A percentile compares a stretch with the other conserved stretches of the same genome.
Evolutionary conservation across 2,329 filamentous ascomycete species (phyloP).

Genomic region (Paraphoma chrysanthemicola): DNA sequence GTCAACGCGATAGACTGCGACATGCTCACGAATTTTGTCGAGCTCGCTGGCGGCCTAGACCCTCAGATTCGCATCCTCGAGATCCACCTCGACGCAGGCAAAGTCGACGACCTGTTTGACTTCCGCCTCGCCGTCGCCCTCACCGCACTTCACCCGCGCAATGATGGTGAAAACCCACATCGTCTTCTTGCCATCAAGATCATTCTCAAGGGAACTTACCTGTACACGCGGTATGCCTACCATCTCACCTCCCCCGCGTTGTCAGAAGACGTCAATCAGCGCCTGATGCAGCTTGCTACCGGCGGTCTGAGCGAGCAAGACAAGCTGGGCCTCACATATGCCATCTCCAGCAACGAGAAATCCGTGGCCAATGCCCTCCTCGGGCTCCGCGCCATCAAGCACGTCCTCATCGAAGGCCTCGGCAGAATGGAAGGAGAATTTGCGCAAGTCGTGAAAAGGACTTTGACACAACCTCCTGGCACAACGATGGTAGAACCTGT

Average conservation of each 20-base stretch:
- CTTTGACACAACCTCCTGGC: neutral
- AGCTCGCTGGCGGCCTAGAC: neutral
- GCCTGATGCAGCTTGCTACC: neutral
- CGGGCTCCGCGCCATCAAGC: constrained; percentile 20
- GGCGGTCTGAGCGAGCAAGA: neutral
- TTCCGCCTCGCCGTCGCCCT: constrained; percentile 21
- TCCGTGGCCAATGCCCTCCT: constrained; percentile 19
- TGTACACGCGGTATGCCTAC: constrained; percentile 11
- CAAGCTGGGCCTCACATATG: constrained; percentile 8
- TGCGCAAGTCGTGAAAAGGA: constrained; percentile 5
- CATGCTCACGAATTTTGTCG: neutral
- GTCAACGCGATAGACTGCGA: neutral
- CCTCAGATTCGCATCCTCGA: neutral
- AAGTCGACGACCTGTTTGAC: constrained; percentile 12
- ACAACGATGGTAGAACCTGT: neutral
- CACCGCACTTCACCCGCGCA: constrained; percentile 12
- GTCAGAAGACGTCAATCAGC: neutral
- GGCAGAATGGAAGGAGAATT: constrained; percentile 6
- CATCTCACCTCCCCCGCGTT: constrained; percentile 8
- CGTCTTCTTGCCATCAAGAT: constrained; percentile 11
- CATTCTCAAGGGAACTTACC: constrained; percentile 6
- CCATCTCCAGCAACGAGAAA: constrained; percentile 15
- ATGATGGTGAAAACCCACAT: constrained; percentile 11
- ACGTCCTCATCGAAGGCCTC: constrained; percentile 9
- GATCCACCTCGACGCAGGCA: constrained; percentile 15